phyloP scores from a whole-genome alignment of 2,329 filamentous ascomycete species.

The Tolypocladium guangdongense region DNA sequence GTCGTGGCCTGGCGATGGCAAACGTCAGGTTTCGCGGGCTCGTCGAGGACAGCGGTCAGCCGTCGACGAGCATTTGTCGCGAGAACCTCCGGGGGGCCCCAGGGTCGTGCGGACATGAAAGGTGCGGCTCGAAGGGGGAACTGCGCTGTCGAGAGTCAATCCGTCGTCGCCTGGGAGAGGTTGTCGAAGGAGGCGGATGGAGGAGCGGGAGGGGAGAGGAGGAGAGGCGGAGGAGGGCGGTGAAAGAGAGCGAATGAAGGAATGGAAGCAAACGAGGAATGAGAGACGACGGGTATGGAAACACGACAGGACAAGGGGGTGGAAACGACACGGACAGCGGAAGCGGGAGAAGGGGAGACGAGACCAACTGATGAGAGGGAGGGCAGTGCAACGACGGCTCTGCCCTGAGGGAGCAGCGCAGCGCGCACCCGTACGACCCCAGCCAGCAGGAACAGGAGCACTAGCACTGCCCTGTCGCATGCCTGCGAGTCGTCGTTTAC shows the following conservation, averaged over 20 bases:
- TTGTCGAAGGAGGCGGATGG: constrained; percentile 18
- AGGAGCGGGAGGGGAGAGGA: constrained; percentile 11
- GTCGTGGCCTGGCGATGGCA: constrained; percentile 8
- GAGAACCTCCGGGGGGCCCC: constrained; percentile 18
- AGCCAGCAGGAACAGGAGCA: not conserved
- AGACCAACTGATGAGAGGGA: constrained; percentile 5
- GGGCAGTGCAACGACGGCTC: not conserved
- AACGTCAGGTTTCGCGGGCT: constrained; percentile 1
- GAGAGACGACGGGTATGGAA: constrained; percentile 14
- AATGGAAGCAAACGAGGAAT: constrained; percentile 15
- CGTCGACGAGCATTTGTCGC: constrained; percentile 20
- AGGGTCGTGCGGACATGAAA: constrained; percentile 15
- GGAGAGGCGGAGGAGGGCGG: constrained; percentile 6
- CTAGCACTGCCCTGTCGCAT: not conserved
- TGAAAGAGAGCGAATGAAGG: constrained; percentile 15
- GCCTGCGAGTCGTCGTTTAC: not conserved
- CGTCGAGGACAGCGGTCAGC: constrained; percentile 16
- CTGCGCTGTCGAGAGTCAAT: constrained; percentile 20
- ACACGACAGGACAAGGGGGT: constrained; percentile 19
- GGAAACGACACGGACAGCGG: constrained; percentile 3
- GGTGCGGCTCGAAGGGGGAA: constrained; percentile 7
- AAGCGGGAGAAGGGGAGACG: constrained; percentile 5
- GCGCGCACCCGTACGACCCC: not conserved
- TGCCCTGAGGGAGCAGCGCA: not conserved
- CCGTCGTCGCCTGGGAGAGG: constrained; percentile 21